These are phyloP conservation scores for Balansia obtecta DNA, from an alignment of 2,329 filamentous ascomycete species.

Conservation along the genomic window DNA sequence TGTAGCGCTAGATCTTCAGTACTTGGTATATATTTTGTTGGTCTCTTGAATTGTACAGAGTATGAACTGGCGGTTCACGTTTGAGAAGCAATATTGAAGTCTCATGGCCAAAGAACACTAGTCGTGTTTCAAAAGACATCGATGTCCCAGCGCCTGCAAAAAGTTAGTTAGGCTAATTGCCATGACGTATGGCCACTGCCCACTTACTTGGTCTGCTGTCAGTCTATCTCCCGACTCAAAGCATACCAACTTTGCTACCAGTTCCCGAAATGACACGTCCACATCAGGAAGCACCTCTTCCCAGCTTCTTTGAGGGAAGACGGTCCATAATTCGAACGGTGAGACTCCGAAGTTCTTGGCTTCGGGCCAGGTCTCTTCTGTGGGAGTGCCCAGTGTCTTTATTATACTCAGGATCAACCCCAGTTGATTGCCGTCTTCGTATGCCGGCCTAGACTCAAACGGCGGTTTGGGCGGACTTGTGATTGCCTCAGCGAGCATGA, in stretches of 20 bases:
- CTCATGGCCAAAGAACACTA: not conserved
- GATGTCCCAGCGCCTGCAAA: slow-evolving; percentile 14
- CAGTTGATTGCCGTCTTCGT: slow-evolving; percentile 81
- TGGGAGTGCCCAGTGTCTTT: slow-evolving; percentile 78
- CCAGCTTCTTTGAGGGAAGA: slow-evolving; percentile 60
- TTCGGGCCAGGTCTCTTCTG: slow-evolving; percentile 71
- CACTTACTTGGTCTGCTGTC: slow-evolving; percentile 40
- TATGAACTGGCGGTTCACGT: not conserved
- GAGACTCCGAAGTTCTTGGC: slow-evolving; percentile 53
- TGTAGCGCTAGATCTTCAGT: no score
- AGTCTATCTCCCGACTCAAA: slow-evolving; percentile 57
- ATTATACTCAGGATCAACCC: slow-evolving; percentile 88
- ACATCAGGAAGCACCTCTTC: slow-evolving; percentile 52
- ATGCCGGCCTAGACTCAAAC: slow-evolving; percentile 62
- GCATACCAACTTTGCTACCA: slow-evolving; percentile 55
- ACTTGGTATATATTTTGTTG: not conserved
- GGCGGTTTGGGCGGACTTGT: slow-evolving; percentile 45
- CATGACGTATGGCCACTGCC: slow-evolving; percentile 1
- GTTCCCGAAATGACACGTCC: slow-evolving; percentile 43
- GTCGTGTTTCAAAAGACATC: slow-evolving; percentile 5
- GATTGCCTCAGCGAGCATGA: slow-evolving; percentile 67
- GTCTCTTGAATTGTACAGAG: not conserved
- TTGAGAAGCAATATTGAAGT: not conserved
- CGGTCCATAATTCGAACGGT: slow-evolving; percentile 82
- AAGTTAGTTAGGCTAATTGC: not conserved